A percentile compares a stretch with the other conserved stretches of the same genome.
These are phyloP conservation scores for Medicago lupulina DNA, from an alignment of 306 rosid species.

Conservation along the genomic window DNA sequence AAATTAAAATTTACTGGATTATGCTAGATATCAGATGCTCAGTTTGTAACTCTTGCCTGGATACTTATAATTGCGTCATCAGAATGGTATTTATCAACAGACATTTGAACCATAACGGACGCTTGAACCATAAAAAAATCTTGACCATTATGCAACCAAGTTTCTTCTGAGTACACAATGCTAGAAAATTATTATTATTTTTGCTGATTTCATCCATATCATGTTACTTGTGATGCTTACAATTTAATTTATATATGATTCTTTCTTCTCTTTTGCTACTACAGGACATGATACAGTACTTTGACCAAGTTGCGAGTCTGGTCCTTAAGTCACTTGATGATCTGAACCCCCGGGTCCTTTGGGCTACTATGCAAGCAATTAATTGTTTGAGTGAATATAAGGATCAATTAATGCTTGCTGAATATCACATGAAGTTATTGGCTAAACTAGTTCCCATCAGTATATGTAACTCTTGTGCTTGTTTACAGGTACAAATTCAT, in stretches of 20 bases:
- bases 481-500: conserved; percentile 36
- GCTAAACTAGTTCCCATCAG: conserved; percentile 13
- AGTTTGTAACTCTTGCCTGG: not conserved
- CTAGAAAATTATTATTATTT: not conserved
- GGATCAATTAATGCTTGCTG: not conserved
- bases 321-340: conserved; percentile 26
- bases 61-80: not conserved
- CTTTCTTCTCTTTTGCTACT: not conserved
- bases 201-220: not conserved
- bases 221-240: not conserved
- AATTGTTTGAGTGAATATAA: not conserved
- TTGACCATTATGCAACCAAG: not conserved
- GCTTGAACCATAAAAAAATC: not conserved
- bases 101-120: no score
- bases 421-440: conserved; percentile 21
- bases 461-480: not conserved
- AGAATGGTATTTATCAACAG: not conserved
- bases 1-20: not conserved
- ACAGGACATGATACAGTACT: conserved; percentile 8
- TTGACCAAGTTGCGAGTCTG: conserved; percentile 4
- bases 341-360: conserved; percentile 28
- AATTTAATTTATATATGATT: not conserved
- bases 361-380: conserved; percentile 37
- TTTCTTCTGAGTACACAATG: not conserved
- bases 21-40: not conserved